Conservation (phyloP, 75 land plant genomes). For the Ceratopteris richardii region DNA sequence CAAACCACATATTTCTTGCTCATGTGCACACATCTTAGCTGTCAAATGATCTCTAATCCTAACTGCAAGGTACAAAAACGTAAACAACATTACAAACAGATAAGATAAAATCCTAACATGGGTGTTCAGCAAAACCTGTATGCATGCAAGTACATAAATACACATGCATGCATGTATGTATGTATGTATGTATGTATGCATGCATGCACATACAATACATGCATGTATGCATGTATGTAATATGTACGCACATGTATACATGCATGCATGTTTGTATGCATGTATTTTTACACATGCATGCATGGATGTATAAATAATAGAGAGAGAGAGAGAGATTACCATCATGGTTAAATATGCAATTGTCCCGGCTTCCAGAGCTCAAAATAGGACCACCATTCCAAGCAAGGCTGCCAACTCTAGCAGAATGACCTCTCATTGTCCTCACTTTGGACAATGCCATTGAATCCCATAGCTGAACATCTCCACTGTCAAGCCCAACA, state of each 20-base stretch:
- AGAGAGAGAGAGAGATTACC: constrained; percentile 11
- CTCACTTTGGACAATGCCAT: constrained; percentile 42
- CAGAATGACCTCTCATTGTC: constrained; percentile 49
- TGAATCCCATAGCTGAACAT: constrained; percentile 82
- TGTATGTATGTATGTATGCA: no score
- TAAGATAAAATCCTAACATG: no score
- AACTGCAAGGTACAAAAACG: no score
- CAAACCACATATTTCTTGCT: constrained; percentile 72
- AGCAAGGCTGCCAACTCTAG: constrained; percentile 68
- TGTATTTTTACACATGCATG: no score
- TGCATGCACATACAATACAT: no score
- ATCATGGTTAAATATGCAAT: constrained; percentile 64
- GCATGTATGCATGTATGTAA: no score
- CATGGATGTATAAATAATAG: no score
- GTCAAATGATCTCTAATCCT: constrained; percentile 45
- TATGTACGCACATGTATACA: no score
- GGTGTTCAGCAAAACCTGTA: neutral
- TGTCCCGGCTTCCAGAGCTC: constrained; percentile 69
- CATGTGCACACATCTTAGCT: constrained; percentile 46
- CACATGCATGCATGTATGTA: no score
- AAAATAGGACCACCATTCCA: constrained; percentile 66
- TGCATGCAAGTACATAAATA: no score
- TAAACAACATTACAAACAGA: no score
- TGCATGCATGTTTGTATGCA: no score
- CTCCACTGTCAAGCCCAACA: constrained; percentile 60